These are phyloP conservation scores for Rhododendron williamsianum DNA, from an alignment of 148 eudicot genomes.

Conservation along the genomic window DNA sequence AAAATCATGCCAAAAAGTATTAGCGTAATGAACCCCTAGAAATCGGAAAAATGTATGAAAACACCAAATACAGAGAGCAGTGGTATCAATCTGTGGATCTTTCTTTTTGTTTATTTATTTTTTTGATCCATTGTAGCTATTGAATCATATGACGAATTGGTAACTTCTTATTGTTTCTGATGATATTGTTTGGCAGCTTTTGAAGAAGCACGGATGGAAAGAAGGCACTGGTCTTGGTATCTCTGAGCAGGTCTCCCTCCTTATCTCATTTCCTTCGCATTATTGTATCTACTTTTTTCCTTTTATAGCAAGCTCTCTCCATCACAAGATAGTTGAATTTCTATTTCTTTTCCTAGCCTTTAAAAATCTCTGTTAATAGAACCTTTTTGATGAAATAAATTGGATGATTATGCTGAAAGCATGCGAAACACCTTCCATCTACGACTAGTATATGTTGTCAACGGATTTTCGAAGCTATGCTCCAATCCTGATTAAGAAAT, in stretches of 20 bases:
- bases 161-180: background rate
- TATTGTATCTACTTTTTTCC: background rate
- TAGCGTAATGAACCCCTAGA: background rate
- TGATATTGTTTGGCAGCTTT: background rate
- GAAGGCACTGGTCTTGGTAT: slow-evolving; percentile 19
- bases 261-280: background rate
- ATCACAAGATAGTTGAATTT: background rate
- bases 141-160: slow-evolving; percentile 6
- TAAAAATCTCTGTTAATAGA: background rate
- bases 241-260: slow-evolving; percentile 11
- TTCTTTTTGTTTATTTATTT: background rate
- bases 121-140: slow-evolving; percentile 13
- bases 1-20: background rate
- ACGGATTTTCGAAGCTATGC: background rate
- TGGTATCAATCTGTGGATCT: background rate
- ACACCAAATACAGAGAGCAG: background rate
- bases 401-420: background rate
- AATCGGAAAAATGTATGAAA: background rate
- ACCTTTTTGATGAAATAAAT: background rate
- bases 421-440: background rate
- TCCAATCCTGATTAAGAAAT: background rate
- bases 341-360: background rate
- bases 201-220: slow-evolving; percentile 18
- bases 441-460: background rate
- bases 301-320: background rate